Base-by-base conservation (phyloP, 1,139 yeast species). In the Yamadazyma trypodendri region DNA sequence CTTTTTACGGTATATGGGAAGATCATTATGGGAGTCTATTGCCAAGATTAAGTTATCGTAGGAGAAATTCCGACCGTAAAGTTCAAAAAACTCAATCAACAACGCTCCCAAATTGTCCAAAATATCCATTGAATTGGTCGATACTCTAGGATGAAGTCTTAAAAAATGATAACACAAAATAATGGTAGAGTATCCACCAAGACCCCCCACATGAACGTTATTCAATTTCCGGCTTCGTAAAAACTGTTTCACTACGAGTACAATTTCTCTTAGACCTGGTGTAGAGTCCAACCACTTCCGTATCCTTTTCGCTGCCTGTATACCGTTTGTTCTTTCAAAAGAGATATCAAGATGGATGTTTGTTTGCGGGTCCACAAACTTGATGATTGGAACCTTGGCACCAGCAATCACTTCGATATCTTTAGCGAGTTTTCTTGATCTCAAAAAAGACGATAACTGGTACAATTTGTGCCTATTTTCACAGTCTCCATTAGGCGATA, bases 351-450 rank as follows among this genome's bases (percentile, higher is more conserved):
- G 81, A 48, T 87, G 90, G 29, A 90, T 78, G 18, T 76, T 74
- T 3, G 92, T 79, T 12, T 58, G 54, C 0, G 83, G 80, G 49
- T 92, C 98, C 9, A 84, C 82, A 60, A 90, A 88, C 60, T 94
- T 94, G 57, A 94, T 86, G 49, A 94, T 92, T 1, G 99, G 99
- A 8, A 94, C 98, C 46, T 92, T 81, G 2, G 98, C 96, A 46
- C 81, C 82, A 1, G 96, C 89, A 39, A 94, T 84, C 6, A 92
- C 95, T 54, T 87, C 95, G 24, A 90, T 84, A 35, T 80, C 77
- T 32, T 73, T 72, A 3, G 95, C 96, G 27, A 88, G 61, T 8
- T 75, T 74, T 38, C 74, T 68, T 27, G 73, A 68, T 51, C 89
- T 75, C 42, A 90, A 68, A 54, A 72, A 78, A 7, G 92, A 77